Conservation (phyloP, 23 red algal genomes). For the Gracilaria domingensis region DNA sequence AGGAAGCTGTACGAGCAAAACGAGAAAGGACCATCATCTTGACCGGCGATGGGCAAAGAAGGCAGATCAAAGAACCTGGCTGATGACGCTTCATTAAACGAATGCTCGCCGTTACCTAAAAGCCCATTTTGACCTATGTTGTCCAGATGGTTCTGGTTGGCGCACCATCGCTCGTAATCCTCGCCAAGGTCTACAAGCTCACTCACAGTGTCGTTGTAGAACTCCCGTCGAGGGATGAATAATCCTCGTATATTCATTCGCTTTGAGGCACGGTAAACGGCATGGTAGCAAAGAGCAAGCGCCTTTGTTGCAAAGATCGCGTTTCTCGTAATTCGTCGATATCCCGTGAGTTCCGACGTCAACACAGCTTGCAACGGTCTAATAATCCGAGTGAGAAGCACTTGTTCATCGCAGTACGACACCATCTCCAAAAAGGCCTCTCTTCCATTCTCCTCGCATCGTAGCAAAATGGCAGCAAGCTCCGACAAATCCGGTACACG, state of each 20-base stretch:
- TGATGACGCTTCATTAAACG: conserved; percentile 26
- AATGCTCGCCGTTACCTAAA: conserved; percentile 17
- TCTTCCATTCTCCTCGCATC: conserved; percentile 49
- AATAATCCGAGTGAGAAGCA: conserved; percentile 63
- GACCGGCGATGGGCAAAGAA: conserved; percentile 37
- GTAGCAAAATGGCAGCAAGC: conserved; percentile 47
- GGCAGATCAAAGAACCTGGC: conserved; percentile 43
- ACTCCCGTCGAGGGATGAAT: conserved; percentile 54
- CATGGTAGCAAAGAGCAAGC: conserved; percentile 72
- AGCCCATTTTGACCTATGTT: conserved; percentile 39
- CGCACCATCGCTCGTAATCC: conserved; percentile 84
- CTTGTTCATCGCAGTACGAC: conserved; percentile 40
- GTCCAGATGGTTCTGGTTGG: conserved; percentile 42
- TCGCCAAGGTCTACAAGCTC: conserved; percentile 80
- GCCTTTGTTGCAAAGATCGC: conserved; percentile 72
- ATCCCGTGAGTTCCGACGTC: conserved; percentile 53
- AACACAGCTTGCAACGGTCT: conserved; percentile 78
- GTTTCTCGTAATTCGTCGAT: conserved; percentile 61
- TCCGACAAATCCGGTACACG: conserved; percentile 52
- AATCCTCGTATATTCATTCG: conserved; percentile 37
- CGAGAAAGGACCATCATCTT: conserved; percentile 73
- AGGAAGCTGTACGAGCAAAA: conserved; percentile 92
- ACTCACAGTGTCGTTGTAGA: conserved; percentile 90
- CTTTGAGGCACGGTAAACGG: conserved; percentile 49
- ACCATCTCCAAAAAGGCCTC: conserved; percentile 55